Percentiles rank a stretch among this genome's conserved stretches.
Evolutionary conservation across 2,329 filamentous ascomycete species (phyloP).

Genomic region (Sporothrix humicola): DNA sequence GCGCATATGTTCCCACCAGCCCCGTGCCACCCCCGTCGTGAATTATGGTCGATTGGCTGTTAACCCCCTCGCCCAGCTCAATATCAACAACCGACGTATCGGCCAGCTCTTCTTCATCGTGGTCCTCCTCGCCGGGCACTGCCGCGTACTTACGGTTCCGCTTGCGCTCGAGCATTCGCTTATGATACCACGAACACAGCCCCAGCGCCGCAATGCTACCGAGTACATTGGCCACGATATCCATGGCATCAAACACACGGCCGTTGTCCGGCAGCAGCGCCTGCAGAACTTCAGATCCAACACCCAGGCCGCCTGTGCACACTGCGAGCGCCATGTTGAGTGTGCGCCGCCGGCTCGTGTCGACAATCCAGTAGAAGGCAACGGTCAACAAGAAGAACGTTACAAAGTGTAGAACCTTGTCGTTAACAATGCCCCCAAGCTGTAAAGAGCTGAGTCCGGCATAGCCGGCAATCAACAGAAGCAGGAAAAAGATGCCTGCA

Average conservation of each 20-base stretch:
- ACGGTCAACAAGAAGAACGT: constrained; percentile 90
- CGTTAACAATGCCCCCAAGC: constrained; percentile 68
- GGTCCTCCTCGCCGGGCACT: constrained; percentile 65
- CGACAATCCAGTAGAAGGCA: constrained; percentile 95
- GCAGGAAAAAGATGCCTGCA: constrained; percentile 69
- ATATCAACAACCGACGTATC: constrained; percentile 66
- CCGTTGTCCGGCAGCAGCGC: constrained; percentile 72
- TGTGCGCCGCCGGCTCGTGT: constrained; percentile 83
- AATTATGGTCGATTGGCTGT: constrained; percentile 42
- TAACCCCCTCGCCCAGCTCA: constrained; percentile 71
- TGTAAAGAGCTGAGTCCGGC: constrained; percentile 74
- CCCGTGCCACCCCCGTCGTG: constrained; percentile 64
- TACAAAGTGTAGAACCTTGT: constrained; percentile 85
- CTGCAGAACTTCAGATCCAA: constrained; percentile 79
- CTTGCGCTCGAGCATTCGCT: constrained; percentile 90
- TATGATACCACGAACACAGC: constrained; percentile 89
- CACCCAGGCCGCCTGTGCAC: constrained; percentile 73
- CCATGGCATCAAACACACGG: constrained; percentile 75
- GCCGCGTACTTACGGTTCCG: constrained; percentile 74
- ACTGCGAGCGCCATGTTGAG: constrained; percentile 82
- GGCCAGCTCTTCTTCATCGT: constrained; percentile 72
- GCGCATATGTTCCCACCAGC: neutral
- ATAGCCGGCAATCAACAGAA: constrained; percentile 78
- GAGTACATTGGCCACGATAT: constrained; percentile 85
- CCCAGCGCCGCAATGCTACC: constrained; percentile 75